Base-by-base conservation (phyloP, 2,329 filamentous ascomycete genomes). In the Escovopsis sp. region DNA sequence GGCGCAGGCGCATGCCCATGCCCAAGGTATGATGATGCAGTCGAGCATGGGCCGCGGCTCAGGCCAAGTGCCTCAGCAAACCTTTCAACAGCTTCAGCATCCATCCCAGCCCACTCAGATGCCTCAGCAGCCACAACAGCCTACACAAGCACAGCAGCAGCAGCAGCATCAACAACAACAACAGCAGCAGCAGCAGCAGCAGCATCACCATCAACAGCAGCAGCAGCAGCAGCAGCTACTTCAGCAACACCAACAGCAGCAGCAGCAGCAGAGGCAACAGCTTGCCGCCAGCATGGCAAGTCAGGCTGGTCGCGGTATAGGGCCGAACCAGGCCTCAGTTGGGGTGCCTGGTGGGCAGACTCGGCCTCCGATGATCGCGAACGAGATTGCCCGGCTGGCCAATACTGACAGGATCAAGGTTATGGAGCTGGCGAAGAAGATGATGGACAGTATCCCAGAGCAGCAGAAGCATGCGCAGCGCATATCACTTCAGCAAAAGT, bases 61-160 rank as follows among this genome's bases (percentile, higher is more conserved):
- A 57, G 64, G 62, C 1, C 71, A 70, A 50, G 63, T 61, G 7
- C 57, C 61, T 2, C 74, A 71, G 45, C 72, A 68, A 49, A 67
- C 64, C 1, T 77, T 79, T 44, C 73, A 73, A 46, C 67, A 71
- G 38, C 63, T 77, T 31, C 73, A 75, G 44, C 72, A 74, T 42
- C 70, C 66, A 42, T 74, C 76, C 70, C 74, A 77, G 50, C 58
- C 66, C 4, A 65, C 69, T 1, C 67, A 66, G 32, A 65, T 76
- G 20, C 63, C 68, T 9, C 72, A 58, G 41, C 27, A 29, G 27
- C 7, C 27, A 11, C 11, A 8, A 11, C 27, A 4, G 7, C 27
- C 27, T 29, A 8, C 27, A 44, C 57, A 60, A 36, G 52, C 56
- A 15, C 52, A 57, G 39, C 56, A 57, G 41, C 43, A 40, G 34